Percentiles rank a stretch among this genome's conserved stretches.
These are phyloP conservation scores for Petunia axillaris DNA, from an alignment of 257 asterid genomes.

Conservation along the genomic window DNA sequence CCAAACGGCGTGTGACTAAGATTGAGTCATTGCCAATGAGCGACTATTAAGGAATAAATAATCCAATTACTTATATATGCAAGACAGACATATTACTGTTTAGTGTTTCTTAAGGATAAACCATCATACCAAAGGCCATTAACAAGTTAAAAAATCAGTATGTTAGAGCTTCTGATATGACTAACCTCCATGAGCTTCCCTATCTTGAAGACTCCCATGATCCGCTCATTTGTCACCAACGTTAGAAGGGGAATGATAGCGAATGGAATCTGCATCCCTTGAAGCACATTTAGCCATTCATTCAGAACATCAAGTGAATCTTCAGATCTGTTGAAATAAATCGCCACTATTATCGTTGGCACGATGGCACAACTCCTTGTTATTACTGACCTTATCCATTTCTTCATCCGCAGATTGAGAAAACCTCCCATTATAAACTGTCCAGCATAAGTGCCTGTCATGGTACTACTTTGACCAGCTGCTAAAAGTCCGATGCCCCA, in stretches of 20 bases:
- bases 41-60: background rate
- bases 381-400: conserved; percentile 73
- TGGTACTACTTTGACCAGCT: conserved; percentile 84
- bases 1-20: background rate
- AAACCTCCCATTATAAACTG: conserved; percentile 85
- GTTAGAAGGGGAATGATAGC: conserved; percentile 74
- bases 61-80: background rate
- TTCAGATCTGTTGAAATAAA: conserved; percentile 64
- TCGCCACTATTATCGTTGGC: conserved; percentile 61
- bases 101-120: background rate
- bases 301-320: conserved; percentile 66
- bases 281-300: conserved; percentile 76
- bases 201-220: conserved; percentile 68
- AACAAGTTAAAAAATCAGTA: background rate
- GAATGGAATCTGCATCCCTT: conserved; percentile 77
- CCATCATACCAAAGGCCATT: background rate
- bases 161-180: background rate
- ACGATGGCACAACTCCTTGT: conserved; percentile 76
- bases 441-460: conserved; percentile 79
- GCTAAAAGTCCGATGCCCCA: conserved; percentile 79
- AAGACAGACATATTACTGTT: background rate
- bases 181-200: conserved; percentile 61
- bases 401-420: conserved; percentile 61
- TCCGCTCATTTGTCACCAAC: conserved; percentile 57
- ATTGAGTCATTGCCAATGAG: background rate